phyloP scores from a whole-genome alignment of 2,329 filamentous ascomycete genomes.

The Phoma sp. region DNA sequence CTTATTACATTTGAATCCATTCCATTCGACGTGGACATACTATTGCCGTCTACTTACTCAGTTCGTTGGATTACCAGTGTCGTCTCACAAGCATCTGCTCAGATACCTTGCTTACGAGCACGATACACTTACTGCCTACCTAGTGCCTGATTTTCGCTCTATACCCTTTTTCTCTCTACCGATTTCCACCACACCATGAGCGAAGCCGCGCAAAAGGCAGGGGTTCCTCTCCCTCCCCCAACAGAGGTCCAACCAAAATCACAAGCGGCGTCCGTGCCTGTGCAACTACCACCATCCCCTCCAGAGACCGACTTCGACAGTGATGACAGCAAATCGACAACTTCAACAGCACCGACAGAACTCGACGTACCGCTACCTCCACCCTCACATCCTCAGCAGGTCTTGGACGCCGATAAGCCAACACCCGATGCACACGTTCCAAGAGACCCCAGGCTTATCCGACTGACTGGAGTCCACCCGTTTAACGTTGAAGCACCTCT shows the following conservation, averaged over 20 bases:
- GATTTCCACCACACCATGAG: conserved; percentile 24
- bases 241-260: conserved; percentile 26
- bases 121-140: not conserved
- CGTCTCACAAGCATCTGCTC: not conserved
- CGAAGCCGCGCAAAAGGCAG: conserved; percentile 19
- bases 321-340: conserved; percentile 33
- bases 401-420: conserved; percentile 77
- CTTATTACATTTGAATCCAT: conserved; percentile 4
- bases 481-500: conserved; percentile 91
- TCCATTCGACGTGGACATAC: conserved; percentile 3
- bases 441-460: conserved; percentile 80
- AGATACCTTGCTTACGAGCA: not conserved
- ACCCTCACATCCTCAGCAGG: conserved; percentile 62
- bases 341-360: conserved; percentile 22
- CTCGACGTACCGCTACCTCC: conserved; percentile 71
- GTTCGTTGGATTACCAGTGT: not conserved
- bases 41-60: not conserved
- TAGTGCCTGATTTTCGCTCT: not conserved
- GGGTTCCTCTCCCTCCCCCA: conserved; percentile 23
- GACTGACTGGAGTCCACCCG: conserved; percentile 86
- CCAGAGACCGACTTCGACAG: conserved; percentile 44
- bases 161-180: not conserved
- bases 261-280: conserved; percentile 21
- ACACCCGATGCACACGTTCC: conserved; percentile 85
- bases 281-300: conserved; percentile 43